Conservation (phyloP, 805 yeast species). For the Candida mattraensis region DNA sequence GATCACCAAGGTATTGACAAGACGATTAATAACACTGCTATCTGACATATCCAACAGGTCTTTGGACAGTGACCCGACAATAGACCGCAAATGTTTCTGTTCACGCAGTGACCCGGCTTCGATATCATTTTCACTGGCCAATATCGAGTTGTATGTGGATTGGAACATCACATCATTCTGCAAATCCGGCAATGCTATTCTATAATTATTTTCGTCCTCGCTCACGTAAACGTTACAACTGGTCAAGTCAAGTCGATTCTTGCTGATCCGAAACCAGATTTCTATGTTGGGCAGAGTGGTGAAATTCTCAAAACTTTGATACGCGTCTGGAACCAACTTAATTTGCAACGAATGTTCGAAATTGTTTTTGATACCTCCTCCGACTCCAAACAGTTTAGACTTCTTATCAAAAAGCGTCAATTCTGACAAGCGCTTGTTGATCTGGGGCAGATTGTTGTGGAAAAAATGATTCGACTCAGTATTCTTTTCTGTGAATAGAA, state of each 20-base stretch:
- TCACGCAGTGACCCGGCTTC: constrained; percentile 12
- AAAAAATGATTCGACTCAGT: constrained; percentile 19
- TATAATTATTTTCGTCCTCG: constrained; percentile 30
- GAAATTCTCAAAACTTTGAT: constrained; percentile 21
- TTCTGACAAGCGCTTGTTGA: constrained; percentile 22
- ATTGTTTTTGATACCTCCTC: constrained; percentile 32
- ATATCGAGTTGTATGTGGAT: constrained; percentile 29
- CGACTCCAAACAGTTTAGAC: constrained; percentile 28
- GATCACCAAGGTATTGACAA: constrained; percentile 17
- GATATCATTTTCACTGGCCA: constrained; percentile 20
- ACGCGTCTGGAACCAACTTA: constrained; percentile 35
- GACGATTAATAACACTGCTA: constrained; percentile 14
- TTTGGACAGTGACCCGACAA: constrained; percentile 24
- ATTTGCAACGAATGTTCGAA: constrained; percentile 31
- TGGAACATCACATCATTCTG: constrained; percentile 33
- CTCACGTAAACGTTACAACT: constrained; percentile 26
- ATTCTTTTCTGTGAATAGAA: constrained; percentile 20
- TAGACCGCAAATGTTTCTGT: constrained; percentile 23
- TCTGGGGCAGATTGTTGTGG: constrained; percentile 28
- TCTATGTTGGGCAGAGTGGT: constrained; percentile 32
- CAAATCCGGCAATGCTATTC: constrained; percentile 27
- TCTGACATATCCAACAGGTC: constrained; percentile 22
- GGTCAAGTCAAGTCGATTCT: constrained; percentile 19
- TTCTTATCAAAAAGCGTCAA: constrained; percentile 26
- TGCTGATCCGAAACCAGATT: constrained; percentile 30